Evolutionary conservation across 208 protist genomes (phyloP).

Genomic region (Leishmania arabica): DNA sequence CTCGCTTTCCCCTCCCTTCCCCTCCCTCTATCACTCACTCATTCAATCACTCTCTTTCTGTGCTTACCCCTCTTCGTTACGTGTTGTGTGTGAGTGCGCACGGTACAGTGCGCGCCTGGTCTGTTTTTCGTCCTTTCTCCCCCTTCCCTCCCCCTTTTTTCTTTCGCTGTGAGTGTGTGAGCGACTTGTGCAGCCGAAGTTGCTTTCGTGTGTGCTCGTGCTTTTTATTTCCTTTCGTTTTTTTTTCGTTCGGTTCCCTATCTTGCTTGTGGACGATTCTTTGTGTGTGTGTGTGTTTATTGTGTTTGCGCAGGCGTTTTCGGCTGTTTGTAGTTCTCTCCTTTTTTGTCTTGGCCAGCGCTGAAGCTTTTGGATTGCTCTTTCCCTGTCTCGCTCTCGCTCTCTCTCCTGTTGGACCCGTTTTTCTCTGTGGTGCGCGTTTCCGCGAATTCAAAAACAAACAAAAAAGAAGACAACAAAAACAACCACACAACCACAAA

Average conservation of each 20-base stretch:
- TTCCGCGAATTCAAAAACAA: background rate
- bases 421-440: background rate
- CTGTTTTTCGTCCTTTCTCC: background rate
- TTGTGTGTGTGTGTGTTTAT: background rate
- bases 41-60: background rate
- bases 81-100: background rate
- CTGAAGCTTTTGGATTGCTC: background rate
- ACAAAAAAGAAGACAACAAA: background rate
- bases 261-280: background rate
- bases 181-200: background rate
- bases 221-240: background rate
- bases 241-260: background rate
- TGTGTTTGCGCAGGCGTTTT: background rate
- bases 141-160: background rate
- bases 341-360: background rate
- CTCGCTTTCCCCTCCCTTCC: background rate
- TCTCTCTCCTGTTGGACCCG: background rate
- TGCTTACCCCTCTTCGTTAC: background rate
- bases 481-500: background rate
- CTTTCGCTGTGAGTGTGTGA: background rate
- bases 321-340: background rate
- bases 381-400: background rate
- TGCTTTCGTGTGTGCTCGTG: background rate
- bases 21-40: slow-evolving; percentile 14
- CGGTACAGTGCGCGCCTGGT: background rate